These are phyloP conservation scores for Oidiodendron maius DNA, from an alignment of 495 filamentous ascomycete genomes.

Conservation along the genomic window DNA sequence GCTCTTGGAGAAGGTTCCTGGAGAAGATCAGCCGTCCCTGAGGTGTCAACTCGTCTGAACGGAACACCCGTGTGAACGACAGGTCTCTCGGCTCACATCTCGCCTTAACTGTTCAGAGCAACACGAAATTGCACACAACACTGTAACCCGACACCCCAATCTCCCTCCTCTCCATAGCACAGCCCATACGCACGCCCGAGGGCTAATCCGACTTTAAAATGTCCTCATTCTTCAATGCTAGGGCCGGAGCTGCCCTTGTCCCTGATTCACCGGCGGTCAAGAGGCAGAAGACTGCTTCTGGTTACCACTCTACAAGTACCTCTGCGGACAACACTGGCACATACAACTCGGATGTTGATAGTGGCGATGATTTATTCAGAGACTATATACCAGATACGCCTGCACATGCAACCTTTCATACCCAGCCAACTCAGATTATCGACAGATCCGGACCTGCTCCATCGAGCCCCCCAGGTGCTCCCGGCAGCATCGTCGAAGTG, in stretches of 20 bases:
- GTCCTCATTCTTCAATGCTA: not conserved
- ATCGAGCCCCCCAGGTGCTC: slow-evolving; percentile 29
- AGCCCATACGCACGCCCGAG: too few species aligned
- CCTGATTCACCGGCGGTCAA: slow-evolving; percentile 27
- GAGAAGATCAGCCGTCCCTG: too few species aligned
- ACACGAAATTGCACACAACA: not conserved
- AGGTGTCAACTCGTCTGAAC: too few species aligned
- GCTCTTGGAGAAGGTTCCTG: too few species aligned
- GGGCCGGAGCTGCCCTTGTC: too few species aligned
- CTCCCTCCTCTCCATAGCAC: too few species aligned
- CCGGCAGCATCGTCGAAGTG: slow-evolving; percentile 59
- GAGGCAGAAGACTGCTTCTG: slow-evolving; percentile 34
- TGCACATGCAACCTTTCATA: slow-evolving; percentile 25
- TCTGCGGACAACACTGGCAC: slow-evolving; percentile 22
- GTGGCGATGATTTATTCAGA: slow-evolving; percentile 47
- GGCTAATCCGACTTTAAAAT: not conserved
- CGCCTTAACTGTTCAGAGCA: too few species aligned
- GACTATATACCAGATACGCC: slow-evolving; percentile 31
- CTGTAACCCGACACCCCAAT: not conserved
- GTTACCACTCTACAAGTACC: slow-evolving; percentile 26
- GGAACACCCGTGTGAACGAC: too few species aligned
- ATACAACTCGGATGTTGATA: slow-evolving; percentile 39
- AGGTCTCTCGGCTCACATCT: too few species aligned
- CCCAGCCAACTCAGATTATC: slow-evolving; percentile 71
- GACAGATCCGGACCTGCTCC: slow-evolving; percentile 10